Evolutionary conservation across 164 flowering plant genomes (phyloP).

Genomic region (Liquidambar formosana): DNA sequence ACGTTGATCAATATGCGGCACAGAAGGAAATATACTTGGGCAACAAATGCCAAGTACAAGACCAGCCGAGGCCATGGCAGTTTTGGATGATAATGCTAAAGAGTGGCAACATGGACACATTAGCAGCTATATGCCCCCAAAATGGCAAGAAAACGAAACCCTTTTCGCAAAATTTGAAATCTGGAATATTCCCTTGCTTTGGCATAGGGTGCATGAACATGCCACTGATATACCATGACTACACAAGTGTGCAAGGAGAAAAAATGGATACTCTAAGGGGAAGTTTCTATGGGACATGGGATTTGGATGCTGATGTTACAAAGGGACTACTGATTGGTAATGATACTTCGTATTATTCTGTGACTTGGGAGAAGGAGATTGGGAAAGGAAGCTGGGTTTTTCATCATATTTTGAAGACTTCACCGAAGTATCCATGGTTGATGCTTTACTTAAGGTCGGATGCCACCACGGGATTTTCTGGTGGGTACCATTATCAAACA

Average conservation of each 20-base stretch:
- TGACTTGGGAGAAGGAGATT: slow-evolving; percentile 64
- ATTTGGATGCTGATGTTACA: slow-evolving; percentile 39
- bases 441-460: slow-evolving; percentile 75
- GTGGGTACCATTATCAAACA: slow-evolving; percentile 67
- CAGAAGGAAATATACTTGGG: too few species aligned
- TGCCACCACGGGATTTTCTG: slow-evolving; percentile 60
- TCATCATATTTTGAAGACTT: slow-evolving; percentile 56
- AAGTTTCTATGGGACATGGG: slow-evolving; percentile 64
- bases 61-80: too few species aligned
- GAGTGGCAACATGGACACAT: too few species aligned
- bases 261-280: slow-evolving; percentile 37
- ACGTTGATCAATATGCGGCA: slow-evolving; percentile 1
- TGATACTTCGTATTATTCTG: slow-evolving; percentile 43
- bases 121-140: too few species aligned
- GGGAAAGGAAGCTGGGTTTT: slow-evolving; percentile 72
- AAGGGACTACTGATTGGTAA: slow-evolving; percentile 14
- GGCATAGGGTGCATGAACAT: slow-evolving; percentile 78
- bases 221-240: slow-evolving; percentile 55
- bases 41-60: too few species aligned
- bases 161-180: too few species aligned
- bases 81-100: too few species aligned
- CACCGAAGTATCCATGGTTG: slow-evolving; percentile 72
- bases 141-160: too few species aligned
- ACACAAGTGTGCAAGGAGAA: slow-evolving; percentile 39
- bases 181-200: slow-evolving; percentile 66